phyloP scores from a whole-genome alignment of 805 yeast species.

The Pichia heedii region DNA sequence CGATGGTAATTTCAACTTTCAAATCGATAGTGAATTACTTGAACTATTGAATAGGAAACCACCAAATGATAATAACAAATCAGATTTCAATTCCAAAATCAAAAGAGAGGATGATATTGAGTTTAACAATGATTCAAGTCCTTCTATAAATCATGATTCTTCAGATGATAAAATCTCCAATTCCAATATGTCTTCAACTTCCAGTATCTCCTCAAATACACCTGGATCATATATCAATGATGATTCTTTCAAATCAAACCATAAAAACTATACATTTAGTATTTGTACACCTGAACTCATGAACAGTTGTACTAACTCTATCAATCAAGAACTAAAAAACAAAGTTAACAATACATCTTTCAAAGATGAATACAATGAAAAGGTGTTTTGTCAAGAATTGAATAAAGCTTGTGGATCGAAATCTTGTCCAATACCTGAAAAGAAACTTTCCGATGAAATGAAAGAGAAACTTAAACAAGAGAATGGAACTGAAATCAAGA shows the following conservation, averaged over 20 bases:
- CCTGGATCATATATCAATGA: not conserved
- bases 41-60: not conserved
- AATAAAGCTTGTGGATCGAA: slow-evolving; percentile 78
- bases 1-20: not conserved
- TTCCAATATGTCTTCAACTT: slow-evolving; percentile 2
- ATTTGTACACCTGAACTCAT: not conserved
- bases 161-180: slow-evolving; percentile 5
- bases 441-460: not conserved
- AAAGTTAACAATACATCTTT: slow-evolving; percentile 15
- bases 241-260: not conserved
- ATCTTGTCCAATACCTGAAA: slow-evolving; percentile 54
- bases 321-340: not conserved
- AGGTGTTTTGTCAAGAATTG: slow-evolving; percentile 70
- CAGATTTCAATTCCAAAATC: not conserved
- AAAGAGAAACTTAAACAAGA: no score
- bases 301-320: not conserved
- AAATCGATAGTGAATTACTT: not conserved
- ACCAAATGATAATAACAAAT: not conserved
- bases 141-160: not conserved
- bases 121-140: not conserved
- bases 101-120: not conserved
- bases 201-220: slow-evolving; percentile 8
- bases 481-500: no score
- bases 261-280: not conserved
- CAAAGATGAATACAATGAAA: slow-evolving; percentile 49